These are phyloP conservation scores for Podaxis rugospora DNA, from an alignment of 768 basidiomycete species.

Conservation along the genomic window DNA sequence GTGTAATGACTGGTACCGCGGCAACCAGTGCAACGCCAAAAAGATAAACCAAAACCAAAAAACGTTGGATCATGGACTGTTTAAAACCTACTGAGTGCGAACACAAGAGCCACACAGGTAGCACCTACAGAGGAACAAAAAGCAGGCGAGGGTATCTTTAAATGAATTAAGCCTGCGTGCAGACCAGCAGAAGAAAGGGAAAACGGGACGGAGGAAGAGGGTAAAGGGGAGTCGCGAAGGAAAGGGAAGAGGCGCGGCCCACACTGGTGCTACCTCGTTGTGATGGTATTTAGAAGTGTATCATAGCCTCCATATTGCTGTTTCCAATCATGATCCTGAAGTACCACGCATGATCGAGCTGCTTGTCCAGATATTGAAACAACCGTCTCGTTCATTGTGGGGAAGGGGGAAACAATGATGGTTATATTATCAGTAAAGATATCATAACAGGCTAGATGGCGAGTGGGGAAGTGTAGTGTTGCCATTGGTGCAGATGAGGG, in stretches of 20 bases:
- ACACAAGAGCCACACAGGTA: background rate
- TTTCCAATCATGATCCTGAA: background rate
- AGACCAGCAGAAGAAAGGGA: constrained; percentile 5
- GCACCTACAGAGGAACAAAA: background rate
- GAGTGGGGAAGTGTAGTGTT: background rate
- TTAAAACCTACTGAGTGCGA: background rate
- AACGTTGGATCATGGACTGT: background rate
- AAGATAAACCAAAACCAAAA: background rate
- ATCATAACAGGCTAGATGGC: constrained; percentile 5
- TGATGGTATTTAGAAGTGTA: background rate
- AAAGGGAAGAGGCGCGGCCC: background rate
- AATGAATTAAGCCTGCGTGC: background rate
- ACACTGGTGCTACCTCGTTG: background rate
- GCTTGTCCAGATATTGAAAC: background rate
- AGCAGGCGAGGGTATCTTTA: background rate
- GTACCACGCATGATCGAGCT: background rate
- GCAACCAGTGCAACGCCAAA: background rate
- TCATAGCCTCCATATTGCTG: background rate
- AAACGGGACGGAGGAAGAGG: background rate
- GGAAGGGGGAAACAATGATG: background rate
- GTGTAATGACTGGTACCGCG: background rate
- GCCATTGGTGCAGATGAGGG: background rate
- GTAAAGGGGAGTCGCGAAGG: background rate
- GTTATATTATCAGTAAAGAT: constrained; percentile 6
- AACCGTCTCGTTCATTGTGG: background rate